Conservation (phyloP, 352 stramenopile species). For the Plasmopara viticola region DNA sequence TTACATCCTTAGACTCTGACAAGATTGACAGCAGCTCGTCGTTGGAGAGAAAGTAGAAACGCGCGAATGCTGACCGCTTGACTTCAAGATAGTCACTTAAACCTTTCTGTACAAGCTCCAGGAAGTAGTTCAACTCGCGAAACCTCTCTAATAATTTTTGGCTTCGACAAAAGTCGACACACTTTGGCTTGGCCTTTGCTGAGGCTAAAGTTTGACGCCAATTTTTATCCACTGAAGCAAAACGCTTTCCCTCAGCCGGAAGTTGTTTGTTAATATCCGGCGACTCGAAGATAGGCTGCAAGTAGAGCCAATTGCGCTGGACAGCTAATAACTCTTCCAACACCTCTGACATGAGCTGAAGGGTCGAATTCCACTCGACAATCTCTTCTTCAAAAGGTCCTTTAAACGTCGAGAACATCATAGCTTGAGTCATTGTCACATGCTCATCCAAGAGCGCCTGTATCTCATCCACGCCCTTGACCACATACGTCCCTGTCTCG, state of each 20-base stretch:
- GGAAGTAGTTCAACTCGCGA: slow-evolving; percentile 90
- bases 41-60: slow-evolving; percentile 94
- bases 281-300: slow-evolving; percentile 95
- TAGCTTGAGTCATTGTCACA: slow-evolving; percentile 94
- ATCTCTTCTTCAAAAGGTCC: slow-evolving; percentile 93
- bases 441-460: slow-evolving; percentile 93
- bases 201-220: slow-evolving; percentile 88
- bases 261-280: slow-evolving; percentile 96
- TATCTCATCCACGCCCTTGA: slow-evolving; percentile 93
- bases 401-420: slow-evolving; percentile 96
- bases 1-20: slow-evolving; percentile 91
- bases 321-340: slow-evolving; percentile 93
- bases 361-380: slow-evolving; percentile 86
- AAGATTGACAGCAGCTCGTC: slow-evolving; percentile 91
- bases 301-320: slow-evolving; percentile 94
- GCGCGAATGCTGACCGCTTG: slow-evolving; percentile 87
- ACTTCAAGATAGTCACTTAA: slow-evolving; percentile 90
- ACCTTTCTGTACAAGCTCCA: slow-evolving; percentile 91
- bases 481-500: slow-evolving; percentile 92
- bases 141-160: slow-evolving; percentile 91
- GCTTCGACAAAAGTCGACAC: slow-evolving; percentile 92
- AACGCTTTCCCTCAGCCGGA: slow-evolving; percentile 90
- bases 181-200: slow-evolving; percentile 83
- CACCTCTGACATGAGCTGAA: slow-evolving; percentile 90
- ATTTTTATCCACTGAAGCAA: slow-evolving; percentile 93